These are phyloP conservation scores for Paecilomyces formosus DNA, from an alignment of 2,329 filamentous ascomycete genomes.

Conservation along the genomic window DNA sequence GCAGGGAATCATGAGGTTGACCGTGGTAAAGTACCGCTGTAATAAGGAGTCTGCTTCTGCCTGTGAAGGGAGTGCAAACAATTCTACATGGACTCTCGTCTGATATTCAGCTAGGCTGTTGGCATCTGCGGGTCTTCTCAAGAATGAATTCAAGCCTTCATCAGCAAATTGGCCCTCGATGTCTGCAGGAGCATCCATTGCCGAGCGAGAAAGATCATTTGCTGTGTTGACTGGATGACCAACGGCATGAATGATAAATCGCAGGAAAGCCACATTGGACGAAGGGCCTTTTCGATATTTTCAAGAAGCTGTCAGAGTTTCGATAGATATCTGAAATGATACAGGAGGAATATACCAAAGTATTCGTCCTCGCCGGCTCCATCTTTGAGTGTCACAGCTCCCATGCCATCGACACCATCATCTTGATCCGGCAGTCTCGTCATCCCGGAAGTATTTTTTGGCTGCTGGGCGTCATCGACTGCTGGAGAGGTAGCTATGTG, in stretches of 20 bases:
- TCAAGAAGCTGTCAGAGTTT: neutral
- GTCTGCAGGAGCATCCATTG: neutral
- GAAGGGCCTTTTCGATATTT: neutral
- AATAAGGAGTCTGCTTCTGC: constrained; percentile 4
- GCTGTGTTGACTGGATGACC: neutral
- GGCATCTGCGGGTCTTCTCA: neutral
- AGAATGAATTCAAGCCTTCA: neutral
- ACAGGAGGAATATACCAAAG: constrained; percentile 9
- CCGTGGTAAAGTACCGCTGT: constrained; percentile 4
- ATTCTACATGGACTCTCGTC: neutral
- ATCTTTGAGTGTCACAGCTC: constrained; percentile 6
- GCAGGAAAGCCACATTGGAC: neutral
- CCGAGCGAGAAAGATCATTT: neutral
- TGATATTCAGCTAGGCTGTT: neutral
- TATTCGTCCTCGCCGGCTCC: constrained; percentile 17
- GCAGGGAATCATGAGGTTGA: constrained; percentile 7
- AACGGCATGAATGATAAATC: neutral
- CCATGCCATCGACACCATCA: constrained; percentile 8
- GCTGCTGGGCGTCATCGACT: neutral
- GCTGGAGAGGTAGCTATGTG: neutral
- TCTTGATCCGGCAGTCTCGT: neutral
- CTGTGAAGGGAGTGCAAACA: constrained; percentile 2
- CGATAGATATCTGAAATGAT: constrained; percentile 4
- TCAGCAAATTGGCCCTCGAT: neutral
- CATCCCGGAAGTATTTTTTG: neutral